Evolutionary conservation across 768 basidiomycete species (phyloP), one percentile per base, ranked within the genome.

Genomic region (Pleurotus tuber-regium): DNA sequence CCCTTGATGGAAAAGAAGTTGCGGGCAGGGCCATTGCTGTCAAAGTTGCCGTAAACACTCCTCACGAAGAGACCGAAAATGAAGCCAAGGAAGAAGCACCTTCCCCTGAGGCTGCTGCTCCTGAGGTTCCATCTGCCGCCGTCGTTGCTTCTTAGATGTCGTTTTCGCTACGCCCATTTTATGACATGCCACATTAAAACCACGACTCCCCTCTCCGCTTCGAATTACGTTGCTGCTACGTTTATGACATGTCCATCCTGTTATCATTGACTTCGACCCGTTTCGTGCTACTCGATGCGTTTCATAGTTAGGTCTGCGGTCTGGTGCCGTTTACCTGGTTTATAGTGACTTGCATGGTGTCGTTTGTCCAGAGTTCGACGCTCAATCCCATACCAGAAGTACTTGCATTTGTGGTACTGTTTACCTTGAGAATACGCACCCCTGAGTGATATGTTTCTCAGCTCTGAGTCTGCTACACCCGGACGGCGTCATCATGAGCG

Each of bases 41-140:
- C 75, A 98, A 97, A 78, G 79, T 99, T 58, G 96, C 96, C 47
- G 92, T 98, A 70, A 92, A 96, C 72, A 76, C 87, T 48, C 76
- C 80, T 62, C 80, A 76, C 55, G 79, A 80, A 53, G 84, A 86
- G 50, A 80, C 77, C 33, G 70, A 65, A 29, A 79, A 63, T 51
- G 72, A 72, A 48, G 67, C 55, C 39, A 64, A 68, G 26, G 62
- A 68, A 51, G 60, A 61, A 29, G 67, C 61, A 31, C 29, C 51
- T 31, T 35, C 56, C 31, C 25, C 46, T 54, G 66, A 64, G 48
- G 51, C 53, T 23, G 60, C 59, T 39, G 59, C 63, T 55, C 57
- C 61, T 38, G 49, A 18, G 21, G 48, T 31, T 21, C 31, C 50
- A 38, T 26, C 43, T 25, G 49, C 12, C 8, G 23, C 29, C 39